Evolutionary conservation across 2,329 filamentous ascomycete species (phyloP).

Genomic region (Grosmannia clavigera): DNA sequence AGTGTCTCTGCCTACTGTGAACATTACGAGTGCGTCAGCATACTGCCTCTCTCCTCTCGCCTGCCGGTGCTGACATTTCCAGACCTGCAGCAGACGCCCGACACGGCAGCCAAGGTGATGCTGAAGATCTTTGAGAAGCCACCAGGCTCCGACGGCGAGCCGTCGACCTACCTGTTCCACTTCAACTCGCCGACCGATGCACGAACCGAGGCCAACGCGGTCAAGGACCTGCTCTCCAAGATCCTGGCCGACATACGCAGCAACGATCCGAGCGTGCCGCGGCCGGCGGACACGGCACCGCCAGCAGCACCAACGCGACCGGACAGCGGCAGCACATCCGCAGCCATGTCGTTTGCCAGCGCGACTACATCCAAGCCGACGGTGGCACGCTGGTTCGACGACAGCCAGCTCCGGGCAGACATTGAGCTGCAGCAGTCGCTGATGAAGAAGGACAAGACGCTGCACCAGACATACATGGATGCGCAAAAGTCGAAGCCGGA

Average conservation of each 20-base stretch:
- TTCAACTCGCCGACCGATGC: constrained; percentile 71
- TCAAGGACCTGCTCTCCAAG: constrained; percentile 71
- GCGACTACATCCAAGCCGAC: constrained; percentile 45
- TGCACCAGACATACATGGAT: constrained; percentile 80
- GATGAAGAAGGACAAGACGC: constrained; percentile 61
- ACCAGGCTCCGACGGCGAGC: constrained; percentile 37
- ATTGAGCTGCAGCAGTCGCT: constrained; percentile 78
- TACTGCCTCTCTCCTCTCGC: not conserved
- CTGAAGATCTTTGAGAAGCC: constrained; percentile 78
- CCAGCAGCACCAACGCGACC: not conserved
- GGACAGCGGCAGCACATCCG: constrained; percentile 37
- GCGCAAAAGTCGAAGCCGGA: constrained; percentile 73
- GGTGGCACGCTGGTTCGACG: constrained; percentile 63
- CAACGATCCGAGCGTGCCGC: constrained; percentile 35
- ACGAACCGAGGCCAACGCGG: constrained; percentile 68
- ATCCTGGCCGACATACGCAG: constrained; percentile 60
- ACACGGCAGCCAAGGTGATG: constrained; percentile 79
- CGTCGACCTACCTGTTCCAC: constrained; percentile 70
- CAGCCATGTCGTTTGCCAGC: constrained; percentile 66
- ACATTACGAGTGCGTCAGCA: constrained; percentile 62
- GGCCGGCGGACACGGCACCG: constrained; percentile 22
- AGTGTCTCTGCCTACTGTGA: constrained; percentile 57
- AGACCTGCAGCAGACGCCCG: constrained; percentile 94
- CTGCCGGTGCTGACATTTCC: not conserved
- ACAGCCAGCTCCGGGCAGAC: constrained; percentile 63